phyloP scores from a whole-genome alignment of 768 basidiomycete species.

The Coprinopsis marcescibilis region DNA sequence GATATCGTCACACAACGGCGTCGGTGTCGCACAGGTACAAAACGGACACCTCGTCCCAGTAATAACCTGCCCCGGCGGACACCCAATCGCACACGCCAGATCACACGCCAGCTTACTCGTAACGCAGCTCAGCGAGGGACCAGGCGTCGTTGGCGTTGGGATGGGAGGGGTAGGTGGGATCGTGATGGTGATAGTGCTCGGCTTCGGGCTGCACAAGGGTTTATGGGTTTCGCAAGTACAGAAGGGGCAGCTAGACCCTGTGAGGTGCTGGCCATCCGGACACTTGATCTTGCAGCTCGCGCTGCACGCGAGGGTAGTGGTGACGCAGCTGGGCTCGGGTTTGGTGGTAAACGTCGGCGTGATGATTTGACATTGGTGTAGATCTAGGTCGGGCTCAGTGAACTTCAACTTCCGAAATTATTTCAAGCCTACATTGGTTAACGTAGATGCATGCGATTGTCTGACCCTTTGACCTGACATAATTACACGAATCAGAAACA shows the following conservation, averaged over 20 bases:
- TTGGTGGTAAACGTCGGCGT: not conserved
- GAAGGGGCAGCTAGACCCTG: constrained; percentile 6
- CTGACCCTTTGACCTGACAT: not conserved
- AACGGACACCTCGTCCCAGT: constrained; percentile 6
- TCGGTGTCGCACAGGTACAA: constrained; percentile 1
- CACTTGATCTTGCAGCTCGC: constrained; percentile 7
- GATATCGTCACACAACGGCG: constrained; percentile 2
- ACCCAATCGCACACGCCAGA: constrained; percentile 1
- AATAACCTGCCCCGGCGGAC: not conserved
- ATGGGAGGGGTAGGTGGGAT: not conserved
- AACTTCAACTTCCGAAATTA: not conserved
- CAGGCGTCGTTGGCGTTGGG: not conserved
- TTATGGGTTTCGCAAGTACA: constrained; percentile 5
- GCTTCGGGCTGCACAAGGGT: constrained; percentile 1
- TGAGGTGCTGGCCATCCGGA: constrained; percentile 4
- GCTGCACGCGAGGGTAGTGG: constrained; percentile 4
- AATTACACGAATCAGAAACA: not conserved
- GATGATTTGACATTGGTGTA: constrained; percentile 7
- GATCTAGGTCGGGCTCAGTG: not conserved
- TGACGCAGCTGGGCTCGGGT: constrained; percentile 2
- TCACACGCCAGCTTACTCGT: not conserved
- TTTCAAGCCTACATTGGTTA: constrained; percentile 1
- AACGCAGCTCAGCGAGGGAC: not conserved
- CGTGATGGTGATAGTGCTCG: not conserved
- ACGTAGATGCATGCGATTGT: constrained; percentile 1